phyloP scores from a whole-genome alignment of 177 flowering plant species.

The Telopea speciosissima region DNA sequence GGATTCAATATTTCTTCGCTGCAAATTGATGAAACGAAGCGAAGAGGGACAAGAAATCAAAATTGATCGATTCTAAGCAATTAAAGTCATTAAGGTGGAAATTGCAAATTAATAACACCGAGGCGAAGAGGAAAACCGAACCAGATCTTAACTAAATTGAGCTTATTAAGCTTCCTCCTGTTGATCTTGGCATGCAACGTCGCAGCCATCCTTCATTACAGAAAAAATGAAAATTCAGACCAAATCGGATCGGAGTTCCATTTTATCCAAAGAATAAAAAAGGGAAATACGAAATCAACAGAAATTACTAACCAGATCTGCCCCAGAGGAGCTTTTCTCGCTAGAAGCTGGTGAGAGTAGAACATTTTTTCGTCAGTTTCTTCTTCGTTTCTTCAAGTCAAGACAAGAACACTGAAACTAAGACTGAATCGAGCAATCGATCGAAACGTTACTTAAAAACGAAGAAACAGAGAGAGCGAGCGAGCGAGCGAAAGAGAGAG shows the following conservation, averaged over 20 bases:
- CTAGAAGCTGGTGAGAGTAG: slow-evolving; percentile 90
- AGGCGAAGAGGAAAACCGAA: slow-evolving; percentile 11
- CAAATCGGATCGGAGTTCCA: no score
- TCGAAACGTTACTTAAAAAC: neutral
- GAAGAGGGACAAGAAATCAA: neutral
- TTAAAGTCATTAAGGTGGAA: neutral
- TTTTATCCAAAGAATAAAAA: neutral
- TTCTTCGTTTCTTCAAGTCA: no score
- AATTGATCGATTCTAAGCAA: neutral
- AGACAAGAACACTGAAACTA: no score
- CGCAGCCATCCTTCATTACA: slow-evolving; percentile 78
- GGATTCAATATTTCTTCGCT: slow-evolving; percentile 95
- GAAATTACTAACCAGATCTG: slow-evolving; percentile 62
- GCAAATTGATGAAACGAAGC: slow-evolving; percentile 6
- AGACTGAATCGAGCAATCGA: neutral
- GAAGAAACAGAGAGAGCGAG: neutral
- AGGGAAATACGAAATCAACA: neutral
- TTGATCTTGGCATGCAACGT: slow-evolving; percentile 84
- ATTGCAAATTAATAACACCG: no score
- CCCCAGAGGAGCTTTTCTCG: slow-evolving; percentile 88
- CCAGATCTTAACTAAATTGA: slow-evolving; percentile 80
- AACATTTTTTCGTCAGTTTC: slow-evolving; percentile 43
- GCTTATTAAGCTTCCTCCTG: slow-evolving; percentile 58
- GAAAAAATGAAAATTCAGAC: neutral
- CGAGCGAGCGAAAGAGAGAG: neutral